phyloP scores from a whole-genome alignment of 2,329 filamentous ascomycete species.

The Monilinia aucupariae region DNA sequence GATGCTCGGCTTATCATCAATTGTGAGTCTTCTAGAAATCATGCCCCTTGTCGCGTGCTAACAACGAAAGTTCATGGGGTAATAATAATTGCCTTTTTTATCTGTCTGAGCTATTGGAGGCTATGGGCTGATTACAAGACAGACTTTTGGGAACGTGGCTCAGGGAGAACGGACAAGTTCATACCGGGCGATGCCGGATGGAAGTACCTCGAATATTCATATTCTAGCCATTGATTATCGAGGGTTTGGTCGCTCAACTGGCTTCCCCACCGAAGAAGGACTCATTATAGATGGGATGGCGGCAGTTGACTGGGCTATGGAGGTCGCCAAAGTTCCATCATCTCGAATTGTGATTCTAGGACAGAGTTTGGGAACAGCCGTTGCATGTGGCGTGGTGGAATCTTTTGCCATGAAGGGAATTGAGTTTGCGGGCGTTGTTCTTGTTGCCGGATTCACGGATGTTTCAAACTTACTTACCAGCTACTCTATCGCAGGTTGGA shows the following conservation, averaged over 20 bases:
- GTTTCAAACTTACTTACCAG: constrained; percentile 65
- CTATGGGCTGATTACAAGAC: constrained; percentile 20
- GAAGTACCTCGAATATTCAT: constrained; percentile 64
- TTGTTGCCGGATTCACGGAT: constrained; percentile 74
- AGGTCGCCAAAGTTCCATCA: constrained; percentile 58
- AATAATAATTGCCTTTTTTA: constrained; percentile 31
- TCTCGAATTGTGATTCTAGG: constrained; percentile 74
- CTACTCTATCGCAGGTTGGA: constrained; percentile 71
- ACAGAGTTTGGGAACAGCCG: constrained; percentile 83
- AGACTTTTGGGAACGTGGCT: constrained; percentile 83
- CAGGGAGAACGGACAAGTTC: constrained; percentile 70
- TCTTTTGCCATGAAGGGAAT: constrained; percentile 54
- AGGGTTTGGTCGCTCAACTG: constrained; percentile 76
- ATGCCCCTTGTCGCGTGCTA: constrained; percentile 14
- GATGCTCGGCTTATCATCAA: constrained; percentile 59
- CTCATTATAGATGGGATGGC: constrained; percentile 74
- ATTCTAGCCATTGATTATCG: constrained; percentile 88
- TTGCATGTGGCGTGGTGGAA: constrained; percentile 69
- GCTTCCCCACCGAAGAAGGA: constrained; percentile 73
- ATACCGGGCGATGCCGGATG: constrained; percentile 71
- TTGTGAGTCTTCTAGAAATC: constrained; percentile 42
- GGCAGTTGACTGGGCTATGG: constrained; percentile 66
- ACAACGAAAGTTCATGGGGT: constrained; percentile 55
- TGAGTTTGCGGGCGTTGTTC: constrained; percentile 72
- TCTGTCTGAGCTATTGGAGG: constrained; percentile 8